Base-by-base conservation (phyloP, 2,329 filamentous ascomycete species). In the Tolypocladium pustulatum region DNA sequence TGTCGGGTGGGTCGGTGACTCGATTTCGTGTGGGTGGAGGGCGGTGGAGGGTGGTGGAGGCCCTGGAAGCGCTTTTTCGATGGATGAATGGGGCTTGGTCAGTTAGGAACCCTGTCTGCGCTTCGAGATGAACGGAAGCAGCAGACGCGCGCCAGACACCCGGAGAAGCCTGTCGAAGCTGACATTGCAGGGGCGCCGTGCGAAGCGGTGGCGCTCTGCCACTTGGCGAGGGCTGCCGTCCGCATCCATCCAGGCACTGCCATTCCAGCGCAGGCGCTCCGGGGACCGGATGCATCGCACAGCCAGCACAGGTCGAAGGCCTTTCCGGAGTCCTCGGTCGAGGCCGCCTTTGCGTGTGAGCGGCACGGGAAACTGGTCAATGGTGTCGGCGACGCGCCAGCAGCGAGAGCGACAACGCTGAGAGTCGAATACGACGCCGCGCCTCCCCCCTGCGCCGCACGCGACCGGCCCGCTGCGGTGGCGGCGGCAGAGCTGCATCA, bases 111-210 rank as follows among this genome's bases (percentile, higher is more conserved):
- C 56, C 49, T 43, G 56, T 41, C 49, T 12, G 41, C n/a, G 38
- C 34, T 34, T 34, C 36, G 43, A 49, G 49, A 57, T 34, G 56
- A 38, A 57, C 56, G 56, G 40, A 57, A 57, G 61, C 41, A 54
- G 55, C 41, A 15, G 30, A 32, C 55, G 32, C 55, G 20, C n/a
- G n/a, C 27, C 54, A 7, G 41, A 37, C 52, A 43, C 38, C 34
- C 41, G 30, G 4, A 56, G 52, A 52, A 58, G 15, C 22, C 34
- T 54, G 36, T 57, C 25, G 46, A 43, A 34, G 54, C 30, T 2
- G 49, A 53, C 30, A 53, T 53, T 53, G 49, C 49, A 53, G 49
- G 30, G 22, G 17, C 27, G 30, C 49, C 27, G 46, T 20, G 49
- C 30, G 49, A 53, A 20, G 30, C 2, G 20, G 49, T 53, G 49